phyloP scores from a whole-genome alignment of 192 early-diverging fungal species.

The Powellomyces hirtus region DNA sequence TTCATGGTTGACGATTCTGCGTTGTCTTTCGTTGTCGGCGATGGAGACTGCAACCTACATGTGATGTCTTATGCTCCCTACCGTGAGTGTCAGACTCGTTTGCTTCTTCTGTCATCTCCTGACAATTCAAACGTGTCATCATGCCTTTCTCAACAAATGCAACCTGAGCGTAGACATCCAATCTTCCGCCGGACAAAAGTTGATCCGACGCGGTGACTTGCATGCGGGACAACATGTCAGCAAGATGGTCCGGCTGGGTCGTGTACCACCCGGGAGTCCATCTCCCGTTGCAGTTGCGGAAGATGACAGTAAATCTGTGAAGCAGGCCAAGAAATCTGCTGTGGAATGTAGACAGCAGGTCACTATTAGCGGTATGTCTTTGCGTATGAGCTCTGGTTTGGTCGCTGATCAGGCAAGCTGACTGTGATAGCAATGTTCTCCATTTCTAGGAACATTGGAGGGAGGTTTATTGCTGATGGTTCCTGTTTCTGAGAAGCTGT shows the following conservation, averaged over 20 bases:
- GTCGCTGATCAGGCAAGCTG: no score
- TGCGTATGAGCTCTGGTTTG: no score
- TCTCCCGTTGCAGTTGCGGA: neutral
- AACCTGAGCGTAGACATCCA: constrained; percentile 69
- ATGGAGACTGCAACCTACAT: constrained; percentile 78
- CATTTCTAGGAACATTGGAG: constrained; percentile 56
- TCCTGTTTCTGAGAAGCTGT: constrained; percentile 87
- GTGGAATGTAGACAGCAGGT: constrained; percentile 26
- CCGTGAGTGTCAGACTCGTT: constrained; percentile 54
- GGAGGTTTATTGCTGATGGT: constrained; percentile 66
- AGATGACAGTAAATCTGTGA: neutral
- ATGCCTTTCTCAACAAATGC: constrained; percentile 6
- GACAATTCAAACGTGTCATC: neutral
- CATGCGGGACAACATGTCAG: constrained; percentile 77
- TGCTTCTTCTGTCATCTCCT: neutral
- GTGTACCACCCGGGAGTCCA: constrained; percentile 8
- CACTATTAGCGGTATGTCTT: constrained; percentile 12
- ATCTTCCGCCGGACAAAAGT: constrained; percentile 81
- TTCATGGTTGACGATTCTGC: constrained; percentile 75
- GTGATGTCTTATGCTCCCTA: constrained; percentile 84
- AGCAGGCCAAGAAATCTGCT: neutral
- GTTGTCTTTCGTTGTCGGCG: constrained; percentile 76
- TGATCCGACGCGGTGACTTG: constrained; percentile 87
- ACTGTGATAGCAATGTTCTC: neutral
- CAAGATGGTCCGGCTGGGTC: constrained; percentile 61